Evolutionary conservation across 106 monocot species (phyloP), one percentile per base, ranked within the genome.

Genomic region (Allium cepa): DNA sequence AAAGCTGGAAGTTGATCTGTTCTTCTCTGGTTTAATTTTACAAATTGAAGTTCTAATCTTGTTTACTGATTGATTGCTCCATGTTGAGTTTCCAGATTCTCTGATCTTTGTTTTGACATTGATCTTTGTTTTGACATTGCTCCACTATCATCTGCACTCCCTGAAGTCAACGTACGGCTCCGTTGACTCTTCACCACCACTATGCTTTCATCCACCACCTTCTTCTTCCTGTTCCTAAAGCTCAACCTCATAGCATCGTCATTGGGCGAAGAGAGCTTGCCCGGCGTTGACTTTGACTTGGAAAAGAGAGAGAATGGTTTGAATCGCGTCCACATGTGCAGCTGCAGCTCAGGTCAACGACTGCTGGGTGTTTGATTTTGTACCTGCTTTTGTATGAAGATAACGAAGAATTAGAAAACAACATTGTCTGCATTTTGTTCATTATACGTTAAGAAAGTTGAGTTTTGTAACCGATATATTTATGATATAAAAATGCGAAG

Each of bases 81-180:
- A n/a, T n/a, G n/a, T n/a, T n/a, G n/a, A n/a, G n/a, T n/a, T n/a
- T n/a, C n/a, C n/a, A n/a, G n/a, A n/a, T n/a, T n/a, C n/a, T n/a
- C n/a, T n/a, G n/a, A n/a, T n/a, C n/a, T n/a, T n/a, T n/a, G n/a
- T n/a, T n/a, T n/a, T n/a, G n/a, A n/a, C n/a, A n/a, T n/a, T n/a
- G n/a, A n/a, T n/a, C n/a, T n/a, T n/a, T n/a, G n/a, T n/a, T n/a
- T n/a, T n/a, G n/a, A n/a, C n/a, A n/a, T n/a, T n/a, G n/a, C 77
- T 82, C 81, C 36, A 82, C 69, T 7, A 82, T 82, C 81, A 82
- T 77, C 69, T 69, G 62, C 12, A 82, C 81, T 73, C 73, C 22
- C 73, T 22, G 69, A 82, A 82, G 69, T 82, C 81, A 11, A 45
- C 53, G 70, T 82, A 77, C 1, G 81, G 81, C 46, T 82, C 77